phyloP scores from a whole-genome alignment of 495 filamentous ascomycete genomes.

The Bacidia gigantensis region DNA sequence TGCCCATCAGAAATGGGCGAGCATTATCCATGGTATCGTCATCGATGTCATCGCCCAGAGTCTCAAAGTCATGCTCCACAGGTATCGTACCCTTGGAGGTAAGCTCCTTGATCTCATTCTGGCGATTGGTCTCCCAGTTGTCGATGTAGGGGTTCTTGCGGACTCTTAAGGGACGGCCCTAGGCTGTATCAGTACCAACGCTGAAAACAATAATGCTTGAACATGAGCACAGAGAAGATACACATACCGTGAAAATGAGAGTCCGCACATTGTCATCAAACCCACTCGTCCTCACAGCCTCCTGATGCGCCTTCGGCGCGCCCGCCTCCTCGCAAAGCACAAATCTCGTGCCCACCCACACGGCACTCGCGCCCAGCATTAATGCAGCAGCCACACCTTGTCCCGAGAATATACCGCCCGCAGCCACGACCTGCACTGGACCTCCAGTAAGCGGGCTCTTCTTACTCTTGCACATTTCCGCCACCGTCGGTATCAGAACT shows the following conservation, averaged over 20 bases:
- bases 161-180: constrained; percentile 84
- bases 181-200: background rate
- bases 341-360: constrained; percentile 96
- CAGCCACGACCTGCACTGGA: constrained; percentile 82
- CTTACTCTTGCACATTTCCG: constrained; percentile 61
- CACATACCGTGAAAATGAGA: constrained; percentile 80
- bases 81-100: constrained; percentile 80
- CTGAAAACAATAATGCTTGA: constrained; percentile 16
- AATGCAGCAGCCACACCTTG: constrained; percentile 78
- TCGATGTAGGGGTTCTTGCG: constrained; percentile 83
- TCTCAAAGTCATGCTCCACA: constrained; percentile 88
- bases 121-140: constrained; percentile 91
- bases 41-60: constrained; percentile 53
- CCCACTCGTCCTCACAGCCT: constrained; percentile 80
- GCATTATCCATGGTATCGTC: constrained; percentile 82
- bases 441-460: constrained; percentile 77
- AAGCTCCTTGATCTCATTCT: constrained; percentile 78
- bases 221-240: background rate
- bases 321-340: constrained; percentile 88
- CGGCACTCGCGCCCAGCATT: constrained; percentile 81
- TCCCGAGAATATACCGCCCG: constrained; percentile 89
- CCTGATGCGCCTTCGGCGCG: constrained; percentile 87
- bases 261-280: constrained; percentile 94
- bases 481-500: constrained; percentile 80
- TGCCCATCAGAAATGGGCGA: constrained; percentile 89